Percentiles rank a stretch among this genome's conserved stretches.
These are phyloP conservation scores for Byssochlamys sp. DNA, from an alignment of 2,329 filamentous ascomycete species.

Conservation along the genomic window DNA sequence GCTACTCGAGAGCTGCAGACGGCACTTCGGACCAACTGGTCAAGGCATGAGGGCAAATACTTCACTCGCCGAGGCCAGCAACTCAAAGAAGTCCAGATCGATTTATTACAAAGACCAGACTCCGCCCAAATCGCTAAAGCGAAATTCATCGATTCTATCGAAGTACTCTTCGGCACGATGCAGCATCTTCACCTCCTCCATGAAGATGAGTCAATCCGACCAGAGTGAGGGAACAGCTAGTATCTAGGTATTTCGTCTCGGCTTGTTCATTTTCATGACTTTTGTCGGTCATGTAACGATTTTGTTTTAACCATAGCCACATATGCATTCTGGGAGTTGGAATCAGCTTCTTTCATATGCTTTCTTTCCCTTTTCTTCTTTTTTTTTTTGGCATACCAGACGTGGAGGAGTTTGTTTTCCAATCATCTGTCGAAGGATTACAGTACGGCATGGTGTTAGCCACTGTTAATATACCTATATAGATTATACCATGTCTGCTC, in stretches of 20 bases:
- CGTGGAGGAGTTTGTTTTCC: neutral
- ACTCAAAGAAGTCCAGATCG: constrained; percentile 36
- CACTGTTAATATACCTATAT: neutral
- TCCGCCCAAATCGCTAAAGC: constrained; percentile 13
- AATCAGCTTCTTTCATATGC: neutral
- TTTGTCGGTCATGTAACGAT: neutral
- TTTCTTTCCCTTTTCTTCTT: neutral
- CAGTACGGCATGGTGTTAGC: neutral
- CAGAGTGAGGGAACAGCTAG: too few relatives aligned
- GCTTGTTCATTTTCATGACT: too few relatives aligned
- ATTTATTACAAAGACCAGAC: constrained; percentile 14
- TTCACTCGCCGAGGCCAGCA: constrained; percentile 39
- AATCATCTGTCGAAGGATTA: neutral
- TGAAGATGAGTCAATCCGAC: neutral
- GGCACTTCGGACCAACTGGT: constrained; percentile 40
- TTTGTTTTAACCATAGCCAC: neutral
- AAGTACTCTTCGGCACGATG: constrained; percentile 12
- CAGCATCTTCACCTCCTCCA: constrained; percentile 10
- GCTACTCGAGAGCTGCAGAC: constrained; percentile 35
- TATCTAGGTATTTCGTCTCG: too few relatives aligned
- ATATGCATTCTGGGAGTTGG: neutral
- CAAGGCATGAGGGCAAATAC: constrained; percentile 33
- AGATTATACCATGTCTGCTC: neutral
- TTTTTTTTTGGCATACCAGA: neutral
- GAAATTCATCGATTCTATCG: constrained; percentile 15